phyloP scores from a whole-genome alignment of 495 filamentous ascomycete species.

The Aspergillus egyptiacus region DNA sequence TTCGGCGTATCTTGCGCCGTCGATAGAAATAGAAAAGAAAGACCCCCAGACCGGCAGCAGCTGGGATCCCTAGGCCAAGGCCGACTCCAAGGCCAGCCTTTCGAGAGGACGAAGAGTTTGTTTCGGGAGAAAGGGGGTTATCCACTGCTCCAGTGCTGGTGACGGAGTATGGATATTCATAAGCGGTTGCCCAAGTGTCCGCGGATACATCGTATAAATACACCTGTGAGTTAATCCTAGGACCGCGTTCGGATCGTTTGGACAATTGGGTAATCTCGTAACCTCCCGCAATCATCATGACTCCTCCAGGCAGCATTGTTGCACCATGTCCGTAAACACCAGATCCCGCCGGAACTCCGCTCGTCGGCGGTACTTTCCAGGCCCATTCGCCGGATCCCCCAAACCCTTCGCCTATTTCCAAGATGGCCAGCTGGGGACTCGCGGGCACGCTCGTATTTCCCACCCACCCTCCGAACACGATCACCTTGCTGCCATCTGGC shows the following conservation, averaged over 20 bases:
- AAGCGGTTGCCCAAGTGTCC: slow-evolving; percentile 61
- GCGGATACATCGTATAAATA: slow-evolving; percentile 78
- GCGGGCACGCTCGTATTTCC: slow-evolving; percentile 70
- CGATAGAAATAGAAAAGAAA: slow-evolving; percentile 55
- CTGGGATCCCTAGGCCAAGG: slow-evolving; percentile 58
- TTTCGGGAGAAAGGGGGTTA: background rate
- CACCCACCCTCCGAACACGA: slow-evolving; percentile 88
- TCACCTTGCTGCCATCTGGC: slow-evolving; percentile 64
- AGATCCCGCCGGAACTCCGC: slow-evolving; percentile 39
- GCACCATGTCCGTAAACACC: slow-evolving; percentile 86
- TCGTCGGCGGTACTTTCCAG: slow-evolving; percentile 58
- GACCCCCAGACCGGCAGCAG: slow-evolving; percentile 44
- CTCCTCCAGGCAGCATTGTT: slow-evolving; percentile 71
- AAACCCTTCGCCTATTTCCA: slow-evolving; percentile 65
- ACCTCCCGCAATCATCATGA: slow-evolving; percentile 87
- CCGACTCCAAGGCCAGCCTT: slow-evolving; percentile 70
- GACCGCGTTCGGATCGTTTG: slow-evolving; percentile 32
- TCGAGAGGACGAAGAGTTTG: slow-evolving; percentile 31
- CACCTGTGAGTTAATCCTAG: slow-evolving; percentile 36
- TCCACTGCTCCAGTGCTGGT: background rate
- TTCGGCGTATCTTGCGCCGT: slow-evolving; percentile 40
- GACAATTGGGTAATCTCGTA: slow-evolving; percentile 56
- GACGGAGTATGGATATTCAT: slow-evolving; percentile 49
- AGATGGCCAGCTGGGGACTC: slow-evolving; percentile 68
- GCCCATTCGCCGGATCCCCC: slow-evolving; percentile 63